These are phyloP conservation scores for Trichoderma erinaceum DNA, from an alignment of 495 filamentous ascomycete species.

Conservation along the genomic window DNA sequence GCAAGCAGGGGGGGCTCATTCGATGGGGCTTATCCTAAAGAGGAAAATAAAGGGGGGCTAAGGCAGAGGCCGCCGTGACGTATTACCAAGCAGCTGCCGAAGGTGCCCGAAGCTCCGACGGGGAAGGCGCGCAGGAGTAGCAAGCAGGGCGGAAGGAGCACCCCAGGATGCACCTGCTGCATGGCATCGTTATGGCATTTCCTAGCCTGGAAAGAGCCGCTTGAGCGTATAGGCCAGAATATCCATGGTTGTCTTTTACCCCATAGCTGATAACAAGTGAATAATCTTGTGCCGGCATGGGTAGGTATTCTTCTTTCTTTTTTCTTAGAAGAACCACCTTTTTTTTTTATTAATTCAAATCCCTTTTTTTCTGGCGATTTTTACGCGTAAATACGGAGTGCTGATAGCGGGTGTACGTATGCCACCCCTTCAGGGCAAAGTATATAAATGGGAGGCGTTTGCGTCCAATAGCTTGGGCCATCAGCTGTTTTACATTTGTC, in stretches of 20 bases:
- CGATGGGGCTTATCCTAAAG: background rate
- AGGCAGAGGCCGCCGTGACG: constrained; percentile 12
- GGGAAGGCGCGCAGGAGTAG: background rate
- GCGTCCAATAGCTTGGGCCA: background rate
- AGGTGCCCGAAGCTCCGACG: constrained; percentile 9
- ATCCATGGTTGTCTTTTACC: no score
- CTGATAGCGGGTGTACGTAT: background rate
- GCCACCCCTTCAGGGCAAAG: background rate
- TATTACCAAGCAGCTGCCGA: constrained; percentile 13
- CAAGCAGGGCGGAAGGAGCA: background rate
- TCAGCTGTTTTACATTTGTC: constrained; percentile 6
- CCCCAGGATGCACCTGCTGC: background rate
- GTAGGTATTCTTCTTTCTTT: background rate
- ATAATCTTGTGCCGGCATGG: background rate
- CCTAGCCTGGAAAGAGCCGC: no score
- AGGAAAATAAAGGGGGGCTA: background rate
- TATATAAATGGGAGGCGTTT: background rate
- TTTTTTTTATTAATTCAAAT: background rate
- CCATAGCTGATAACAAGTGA: no score
- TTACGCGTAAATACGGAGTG: constrained; percentile 8
- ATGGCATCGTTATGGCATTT: no score
- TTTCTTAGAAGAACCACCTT: background rate
- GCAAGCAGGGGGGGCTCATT: background rate
- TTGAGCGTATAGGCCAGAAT: no score
- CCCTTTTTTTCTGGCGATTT: background rate